Conservation (phyloP, 805 yeast genomes). For the Danielia oregonensis region DNA sequence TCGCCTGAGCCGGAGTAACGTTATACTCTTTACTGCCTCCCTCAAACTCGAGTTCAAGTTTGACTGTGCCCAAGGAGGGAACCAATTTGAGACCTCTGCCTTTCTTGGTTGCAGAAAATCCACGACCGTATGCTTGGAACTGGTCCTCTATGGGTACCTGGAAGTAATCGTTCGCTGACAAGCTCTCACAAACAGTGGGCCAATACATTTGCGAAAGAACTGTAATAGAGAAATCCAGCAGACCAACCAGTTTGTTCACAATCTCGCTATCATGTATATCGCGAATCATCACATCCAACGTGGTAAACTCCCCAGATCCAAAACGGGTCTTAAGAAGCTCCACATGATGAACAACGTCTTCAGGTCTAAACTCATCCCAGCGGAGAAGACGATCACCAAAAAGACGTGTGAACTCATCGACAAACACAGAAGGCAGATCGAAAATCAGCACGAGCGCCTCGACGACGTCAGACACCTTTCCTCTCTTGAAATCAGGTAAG, state of each 20-base stretch:
- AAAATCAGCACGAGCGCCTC: slow-evolving; percentile 69
- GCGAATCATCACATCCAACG: slow-evolving; percentile 78
- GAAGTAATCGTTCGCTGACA: slow-evolving; percentile 34
- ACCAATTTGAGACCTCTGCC: slow-evolving; percentile 59
- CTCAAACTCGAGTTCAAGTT: slow-evolving; percentile 46
- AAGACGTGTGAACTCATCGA: slow-evolving; percentile 58
- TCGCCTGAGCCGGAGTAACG: slow-evolving; percentile 70
- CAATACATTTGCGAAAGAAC: slow-evolving; percentile 78
- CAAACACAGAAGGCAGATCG: slow-evolving; percentile 63
- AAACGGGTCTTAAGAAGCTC: slow-evolving; percentile 57
- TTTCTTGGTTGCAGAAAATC: slow-evolving; percentile 43
- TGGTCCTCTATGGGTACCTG: slow-evolving; percentile 48
- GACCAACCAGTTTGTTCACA: slow-evolving; percentile 28
- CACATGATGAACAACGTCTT: slow-evolving; percentile 41
- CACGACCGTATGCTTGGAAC: slow-evolving; percentile 41
- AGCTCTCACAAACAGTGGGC: slow-evolving; percentile 50
- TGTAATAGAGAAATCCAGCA: slow-evolving; percentile 45
- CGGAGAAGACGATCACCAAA: slow-evolving; percentile 57
- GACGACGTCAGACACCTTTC: slow-evolving; percentile 60
- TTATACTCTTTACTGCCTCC: slow-evolving; percentile 25
- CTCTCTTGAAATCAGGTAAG: slow-evolving; percentile 72
- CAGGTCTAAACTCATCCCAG: slow-evolving; percentile 36
- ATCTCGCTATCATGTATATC: slow-evolving; percentile 60
- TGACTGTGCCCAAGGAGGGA: slow-evolving; percentile 60
- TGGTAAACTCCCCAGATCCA: slow-evolving; percentile 61